phyloP scores from a whole-genome alignment of 2,329 filamentous ascomycete species.

The Colletotrichum costaricense region DNA sequence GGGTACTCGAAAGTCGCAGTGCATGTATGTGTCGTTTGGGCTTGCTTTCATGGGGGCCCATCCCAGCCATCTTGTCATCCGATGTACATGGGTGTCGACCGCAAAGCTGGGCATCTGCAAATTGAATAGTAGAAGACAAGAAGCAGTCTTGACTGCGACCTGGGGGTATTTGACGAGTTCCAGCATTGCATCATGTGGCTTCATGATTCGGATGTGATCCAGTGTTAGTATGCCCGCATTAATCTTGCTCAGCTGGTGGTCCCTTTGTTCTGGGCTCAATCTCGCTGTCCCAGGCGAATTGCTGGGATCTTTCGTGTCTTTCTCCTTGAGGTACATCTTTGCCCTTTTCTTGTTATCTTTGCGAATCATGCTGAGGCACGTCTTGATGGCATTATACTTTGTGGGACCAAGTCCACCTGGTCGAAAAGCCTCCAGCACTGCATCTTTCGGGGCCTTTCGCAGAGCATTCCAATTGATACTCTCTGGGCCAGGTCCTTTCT shows the following conservation, averaged over 20 bases:
- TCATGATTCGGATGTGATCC: conserved; percentile 60
- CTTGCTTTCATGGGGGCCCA: conserved; percentile 65
- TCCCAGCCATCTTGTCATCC: conserved; percentile 62
- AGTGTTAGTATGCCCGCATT: conserved; percentile 69
- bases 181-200: conserved; percentile 59
- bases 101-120: conserved; percentile 65
- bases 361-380: conserved; percentile 78
- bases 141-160: conserved; percentile 68
- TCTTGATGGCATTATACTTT: conserved; percentile 80
- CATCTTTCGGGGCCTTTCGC: conserved; percentile 66
- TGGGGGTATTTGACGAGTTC: conserved; percentile 63
- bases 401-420: conserved; percentile 76
- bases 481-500: conserved; percentile 72
- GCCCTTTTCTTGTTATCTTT: conserved; percentile 67
- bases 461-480: conserved; percentile 83
- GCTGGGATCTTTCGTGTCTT: conserved; percentile 51
- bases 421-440: conserved; percentile 75
- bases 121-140: conserved; percentile 68
- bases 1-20: conserved; percentile 64
- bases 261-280: conserved; percentile 60
- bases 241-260: conserved; percentile 66
- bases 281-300: conserved; percentile 54
- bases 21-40: conserved; percentile 60
- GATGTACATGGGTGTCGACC: conserved; percentile 68
- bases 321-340: conserved; percentile 58